phyloP scores from a whole-genome alignment of 2,329 filamentous ascomycete species.

The Fusarium hainanense region DNA sequence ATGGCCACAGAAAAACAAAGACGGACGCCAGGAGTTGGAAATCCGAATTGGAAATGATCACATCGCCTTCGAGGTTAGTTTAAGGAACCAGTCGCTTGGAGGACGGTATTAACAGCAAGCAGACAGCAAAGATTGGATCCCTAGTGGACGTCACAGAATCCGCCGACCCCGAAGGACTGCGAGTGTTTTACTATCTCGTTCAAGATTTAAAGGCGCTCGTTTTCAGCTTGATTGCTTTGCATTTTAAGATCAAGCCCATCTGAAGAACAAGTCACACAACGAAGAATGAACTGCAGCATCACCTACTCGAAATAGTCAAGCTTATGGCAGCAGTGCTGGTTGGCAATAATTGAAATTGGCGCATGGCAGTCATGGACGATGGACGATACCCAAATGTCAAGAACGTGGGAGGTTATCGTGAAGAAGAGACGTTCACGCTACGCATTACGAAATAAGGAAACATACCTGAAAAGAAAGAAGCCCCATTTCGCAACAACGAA shows the following conservation, averaged over 20 bases:
- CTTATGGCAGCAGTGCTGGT: background rate
- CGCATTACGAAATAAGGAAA: constrained; percentile 6
- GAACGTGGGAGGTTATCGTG: constrained; percentile 12
- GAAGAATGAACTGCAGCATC: constrained; percentile 12
- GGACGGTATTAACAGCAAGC: constrained; percentile 30
- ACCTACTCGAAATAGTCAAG: background rate
- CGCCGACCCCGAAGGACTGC: constrained; percentile 91
- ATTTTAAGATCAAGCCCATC: constrained; percentile 95
- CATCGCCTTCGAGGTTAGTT: constrained; percentile 91
- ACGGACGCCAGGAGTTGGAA: constrained; percentile 95
- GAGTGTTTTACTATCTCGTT: constrained; percentile 98
- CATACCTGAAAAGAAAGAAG: background rate
- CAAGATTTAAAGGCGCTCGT: constrained; percentile 97
- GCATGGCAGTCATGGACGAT: background rate
- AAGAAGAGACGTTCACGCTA: constrained; percentile 8
- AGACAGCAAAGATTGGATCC: constrained; percentile 99
- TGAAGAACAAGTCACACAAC: constrained; percentile 49
- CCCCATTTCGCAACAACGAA: background rate
- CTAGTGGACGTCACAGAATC: constrained; percentile 97
- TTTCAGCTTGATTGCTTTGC: constrained; percentile 93
- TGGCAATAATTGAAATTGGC: background rate
- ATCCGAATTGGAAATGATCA: constrained; percentile 94
- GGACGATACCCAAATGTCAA: constrained; percentile 36
- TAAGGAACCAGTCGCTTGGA: background rate
- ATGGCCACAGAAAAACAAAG: constrained; percentile 99